Conservation (phyloP, 176 grass and related monocot species). For the Carex littledalei region DNA sequence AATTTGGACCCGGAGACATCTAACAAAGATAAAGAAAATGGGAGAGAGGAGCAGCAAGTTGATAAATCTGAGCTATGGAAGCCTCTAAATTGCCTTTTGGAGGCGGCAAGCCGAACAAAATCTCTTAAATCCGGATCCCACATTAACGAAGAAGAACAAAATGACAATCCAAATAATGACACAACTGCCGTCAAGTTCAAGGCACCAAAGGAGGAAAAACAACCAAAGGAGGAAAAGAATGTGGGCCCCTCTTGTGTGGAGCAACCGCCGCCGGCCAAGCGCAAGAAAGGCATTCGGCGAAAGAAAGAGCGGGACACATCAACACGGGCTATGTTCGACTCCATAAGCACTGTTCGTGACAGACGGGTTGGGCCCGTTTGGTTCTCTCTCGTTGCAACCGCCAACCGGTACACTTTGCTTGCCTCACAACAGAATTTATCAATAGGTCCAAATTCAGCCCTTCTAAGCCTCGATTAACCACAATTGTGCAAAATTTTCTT, state of each 20-base stretch:
- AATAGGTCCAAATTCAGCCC: background rate
- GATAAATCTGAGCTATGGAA: conserved; percentile 59
- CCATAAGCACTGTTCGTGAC: conserved; percentile 30
- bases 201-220: conserved; percentile 35
- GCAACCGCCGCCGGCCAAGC: background rate
- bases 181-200: conserved; percentile 27
- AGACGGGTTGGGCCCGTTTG: conserved; percentile 47
- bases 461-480: background rate
- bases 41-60: conserved; percentile 33
- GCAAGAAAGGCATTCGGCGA: conserved; percentile 22
- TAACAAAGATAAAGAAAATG: conserved; percentile 35
- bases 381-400: conserved; percentile 69
- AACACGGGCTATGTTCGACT: conserved; percentile 25
- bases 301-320: conserved; percentile 28
- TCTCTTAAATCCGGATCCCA: conserved; percentile 38
- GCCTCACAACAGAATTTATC: background rate
- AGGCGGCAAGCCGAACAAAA: conserved; percentile 47
- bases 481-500: background rate
- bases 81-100: conserved; percentile 45
- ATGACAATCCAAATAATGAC: conserved; percentile 21
- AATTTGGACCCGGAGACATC: conserved; percentile 35
- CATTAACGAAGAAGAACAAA: conserved; percentile 39
- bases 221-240: conserved; percentile 40
- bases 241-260: background rate
- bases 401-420: conserved; percentile 51